Evolutionary conservation across 371 early-diverging fungal species (phyloP), one percentile per base, ranked within the genome.

Genomic region (Mortierella sp.): DNA sequence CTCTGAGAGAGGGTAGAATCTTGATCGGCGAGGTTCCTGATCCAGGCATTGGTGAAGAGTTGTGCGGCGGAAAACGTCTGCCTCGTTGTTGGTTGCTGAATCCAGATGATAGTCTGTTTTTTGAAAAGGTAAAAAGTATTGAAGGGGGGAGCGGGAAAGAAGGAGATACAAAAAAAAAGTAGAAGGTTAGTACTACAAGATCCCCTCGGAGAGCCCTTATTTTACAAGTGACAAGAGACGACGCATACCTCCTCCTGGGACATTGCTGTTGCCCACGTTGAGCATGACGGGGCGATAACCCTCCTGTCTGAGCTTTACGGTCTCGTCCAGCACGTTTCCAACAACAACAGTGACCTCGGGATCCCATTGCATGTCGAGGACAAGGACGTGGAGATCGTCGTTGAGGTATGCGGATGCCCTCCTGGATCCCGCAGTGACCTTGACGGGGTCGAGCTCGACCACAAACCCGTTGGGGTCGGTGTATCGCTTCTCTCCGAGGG

Each of bases 321-420:
- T 81, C 69, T 86, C 82, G 37, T 86, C 86, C 26, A 86, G 54
- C 3, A 81, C 82, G 61, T 86, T 86, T 51, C 86, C 86, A 16
- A 86, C 82, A 16, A 86, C 82, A 37, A 86, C 86, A 9, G 79
- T 76, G 24, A 86, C 86, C 44, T 86, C 79, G 2, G 86, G 86
- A n/a, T 86, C 86, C 82, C 82, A 81, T 40, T 86, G 86, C 79
- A 79, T 79, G 64, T 86, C 86, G 16, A 86, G 74, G 9, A 86
- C 86, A 8, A 86, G 79, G 14, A 86, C 86, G 73, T 86, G 86
- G 37, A 86, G 73, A 46, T 86, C 86, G n/a, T 86, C 86, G 64
- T 86, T 86, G 26, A 79, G 76, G 64, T 81, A 86, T 0, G 79
- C 26, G 13, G 64, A 61, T 19, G 86, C 86, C 11, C 86, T 76